Evolutionary conservation across 176 grass and related monocot species (phyloP).

Genomic region (Avena insularis): DNA sequence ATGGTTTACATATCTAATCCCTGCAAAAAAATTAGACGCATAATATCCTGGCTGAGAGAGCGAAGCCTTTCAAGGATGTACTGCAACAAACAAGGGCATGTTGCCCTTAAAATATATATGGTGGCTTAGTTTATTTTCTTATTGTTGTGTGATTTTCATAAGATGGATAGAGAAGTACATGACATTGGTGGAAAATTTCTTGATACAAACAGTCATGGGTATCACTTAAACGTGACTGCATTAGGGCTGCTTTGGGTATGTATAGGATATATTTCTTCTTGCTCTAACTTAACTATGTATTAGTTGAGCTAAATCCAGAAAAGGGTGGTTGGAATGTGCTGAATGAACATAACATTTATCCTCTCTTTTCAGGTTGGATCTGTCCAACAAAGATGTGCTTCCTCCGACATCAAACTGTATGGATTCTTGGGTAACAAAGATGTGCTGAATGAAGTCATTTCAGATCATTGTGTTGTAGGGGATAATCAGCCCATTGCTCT

Average conservation of each 20-base stretch:
- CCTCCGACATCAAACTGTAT: slow-evolving; percentile 63
- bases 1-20: too few relatives aligned
- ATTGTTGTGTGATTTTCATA: too few relatives aligned
- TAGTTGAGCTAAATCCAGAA: neutral
- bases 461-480: slow-evolving; percentile 98
- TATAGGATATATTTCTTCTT: neutral
- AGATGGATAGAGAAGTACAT: too few relatives aligned
- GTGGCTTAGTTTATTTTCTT: too few relatives aligned
- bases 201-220: too few relatives aligned
- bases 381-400: slow-evolving; percentile 62
- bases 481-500: slow-evolving; percentile 87
- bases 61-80: too few relatives aligned
- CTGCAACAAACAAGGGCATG: too few relatives aligned
- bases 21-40: too few relatives aligned
- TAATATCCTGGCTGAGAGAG: too few relatives aligned
- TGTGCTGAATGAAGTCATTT: slow-evolving; percentile 87
- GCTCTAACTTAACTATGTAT: neutral
- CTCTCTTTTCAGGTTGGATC: slow-evolving; percentile 52
- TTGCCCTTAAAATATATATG: too few relatives aligned
- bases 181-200: too few relatives aligned
- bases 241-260: neutral
- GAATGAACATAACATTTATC: slow-evolving; percentile 19
- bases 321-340: neutral
- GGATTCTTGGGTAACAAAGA: slow-evolving; percentile 75
- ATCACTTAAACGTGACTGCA: neutral